Evolutionary conservation across 306 rosid genomes (phyloP), one percentile per base, ranked within the genome.

Genomic region (Pueraria montana): DNA sequence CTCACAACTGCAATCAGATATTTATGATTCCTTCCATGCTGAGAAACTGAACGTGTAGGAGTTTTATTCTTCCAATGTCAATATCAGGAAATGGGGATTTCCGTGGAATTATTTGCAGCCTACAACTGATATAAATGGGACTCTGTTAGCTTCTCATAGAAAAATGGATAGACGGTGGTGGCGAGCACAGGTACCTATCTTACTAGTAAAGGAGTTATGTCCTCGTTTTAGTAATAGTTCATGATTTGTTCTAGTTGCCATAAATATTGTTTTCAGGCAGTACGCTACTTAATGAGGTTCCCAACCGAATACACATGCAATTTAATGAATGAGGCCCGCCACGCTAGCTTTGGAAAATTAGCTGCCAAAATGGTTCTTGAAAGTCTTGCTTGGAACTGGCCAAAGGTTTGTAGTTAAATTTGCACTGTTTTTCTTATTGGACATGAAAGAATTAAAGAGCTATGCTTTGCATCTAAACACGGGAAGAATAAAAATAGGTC

Each of bases 41-140:
- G 30, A 81, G 71, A 80, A 72, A 71, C 48, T 59, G 59, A 62
- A 62, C 42, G 20, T 38, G 4, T 80, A 14, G 46, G 16, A 11
- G 40, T 75, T 18, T 67, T 14, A 21, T 53, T 78, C 74, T 80
- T 56, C 48, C 40, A 58, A 77, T 87, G 78, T 56, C 66, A 45
- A 80, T 66, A 42, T 78, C 89, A 96, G 99, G 86, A 73, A 56
- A 43, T 96, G 99, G 99, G 98, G 99, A 4, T 55, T 75, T 36
- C 99, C 98, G 30, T 96, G 99, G 99, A 90, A 75, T 86, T 87
- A 87, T 85, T 52, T 96, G 90, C 99, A 92, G 77, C 99, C 99
- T 17, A 96, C 97, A 6, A 96, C 99, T 50, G 97, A 89, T 77
- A 74, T 96, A 73, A 96, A 94, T 84, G 99, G 99, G 36, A 94